A percentile compares a stretch with the other conserved stretches of the same genome.
These are phyloP conservation scores for Mucuna pruriens DNA, from an alignment of 306 rosid species.

Conservation along the genomic window DNA sequence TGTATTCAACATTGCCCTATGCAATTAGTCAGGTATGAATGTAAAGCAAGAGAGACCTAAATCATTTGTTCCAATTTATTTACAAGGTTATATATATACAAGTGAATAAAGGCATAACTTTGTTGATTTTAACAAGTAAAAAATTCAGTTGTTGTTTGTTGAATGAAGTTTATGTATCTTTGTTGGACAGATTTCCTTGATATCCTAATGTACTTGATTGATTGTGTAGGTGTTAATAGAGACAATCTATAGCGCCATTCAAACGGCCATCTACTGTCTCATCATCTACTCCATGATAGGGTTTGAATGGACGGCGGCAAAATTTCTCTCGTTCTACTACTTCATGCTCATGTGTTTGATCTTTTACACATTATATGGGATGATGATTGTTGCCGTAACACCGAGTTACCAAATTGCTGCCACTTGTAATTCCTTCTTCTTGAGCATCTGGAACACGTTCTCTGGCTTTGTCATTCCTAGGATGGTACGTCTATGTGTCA, in stretches of 20 bases:
- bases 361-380: conserved; percentile 80
- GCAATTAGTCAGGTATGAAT: conserved; percentile 49
- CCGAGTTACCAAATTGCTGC: conserved; percentile 69
- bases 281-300: conserved; percentile 73
- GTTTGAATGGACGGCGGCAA: conserved; percentile 53
- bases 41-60: neutral
- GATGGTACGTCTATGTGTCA: conserved; percentile 48
- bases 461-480: conserved; percentile 52
- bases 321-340: conserved; percentile 74
- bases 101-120: neutral
- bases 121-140: neutral
- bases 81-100: neutral
- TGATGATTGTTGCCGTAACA: conserved; percentile 81
- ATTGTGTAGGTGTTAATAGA: conserved; percentile 73
- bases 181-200: neutral
- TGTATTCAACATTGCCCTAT: conserved; percentile 53
- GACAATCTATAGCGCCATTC: conserved; percentile 58
- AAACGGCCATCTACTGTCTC: conserved; percentile 48
- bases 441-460: conserved; percentile 76
- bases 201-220: neutral
- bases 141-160: too few relatives aligned
- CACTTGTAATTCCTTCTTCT: conserved; percentile 66
- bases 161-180: neutral
- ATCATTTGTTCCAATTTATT: neutral
- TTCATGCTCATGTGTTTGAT: conserved; percentile 62